phyloP scores from a whole-genome alignment of 805 yeast species.

The Starmerella stigmatis region DNA sequence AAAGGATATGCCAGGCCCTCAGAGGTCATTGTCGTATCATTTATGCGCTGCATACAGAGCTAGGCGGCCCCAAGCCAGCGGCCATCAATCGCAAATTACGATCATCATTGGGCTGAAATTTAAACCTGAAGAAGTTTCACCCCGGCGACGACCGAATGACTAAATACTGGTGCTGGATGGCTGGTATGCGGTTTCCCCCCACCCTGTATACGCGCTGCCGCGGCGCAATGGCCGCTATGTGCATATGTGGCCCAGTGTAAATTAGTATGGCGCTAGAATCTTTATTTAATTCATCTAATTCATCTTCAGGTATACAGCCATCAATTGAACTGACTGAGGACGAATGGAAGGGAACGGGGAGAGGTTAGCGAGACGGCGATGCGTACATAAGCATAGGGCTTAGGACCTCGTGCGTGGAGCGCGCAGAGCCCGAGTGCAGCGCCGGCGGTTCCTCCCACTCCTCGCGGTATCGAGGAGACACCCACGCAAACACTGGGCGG shows the following conservation, averaged over 20 bases:
- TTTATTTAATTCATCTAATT: neutral
- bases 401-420: neutral
- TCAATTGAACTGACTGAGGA: no score
- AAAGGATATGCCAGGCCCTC: conserved; percentile 14
- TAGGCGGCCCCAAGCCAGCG: conserved; percentile 8
- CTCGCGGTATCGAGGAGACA: conserved; percentile 1
- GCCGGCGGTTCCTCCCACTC: neutral
- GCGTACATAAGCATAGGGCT: conserved; percentile 2
- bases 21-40: conserved; percentile 21
- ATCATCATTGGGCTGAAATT: conserved; percentile 24
- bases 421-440: no score
- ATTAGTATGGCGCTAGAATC: no score
- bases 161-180: no score
- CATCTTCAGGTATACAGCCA: no score
- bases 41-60: conserved; percentile 10
- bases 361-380: no score
- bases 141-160: no score
- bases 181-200: no score
- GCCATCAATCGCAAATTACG: conserved; percentile 27
- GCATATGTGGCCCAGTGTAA: no score
- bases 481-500: conserved; percentile 7
- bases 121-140: conserved; percentile 20
- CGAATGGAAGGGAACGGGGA: no score
- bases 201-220: no score
- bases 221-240: no score